phyloP scores from a whole-genome alignment of 1,139 yeast species.

The Nakaseomyces glabratus region DNA sequence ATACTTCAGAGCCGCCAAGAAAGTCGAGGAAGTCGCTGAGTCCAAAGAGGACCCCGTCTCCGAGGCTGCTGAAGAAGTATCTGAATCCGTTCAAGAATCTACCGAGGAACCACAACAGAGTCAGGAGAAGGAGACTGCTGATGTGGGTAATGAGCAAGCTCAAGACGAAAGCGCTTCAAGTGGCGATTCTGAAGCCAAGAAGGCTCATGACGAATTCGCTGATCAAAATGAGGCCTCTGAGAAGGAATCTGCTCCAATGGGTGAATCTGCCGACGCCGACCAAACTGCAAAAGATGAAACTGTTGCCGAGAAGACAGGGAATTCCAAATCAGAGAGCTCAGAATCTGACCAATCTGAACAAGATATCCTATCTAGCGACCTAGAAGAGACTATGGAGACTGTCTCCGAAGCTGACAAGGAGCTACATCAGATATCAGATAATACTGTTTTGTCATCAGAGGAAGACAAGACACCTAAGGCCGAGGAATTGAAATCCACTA shows the following conservation, averaged over 20 bases:
- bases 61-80: slow-evolving; percentile 2
- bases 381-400: slow-evolving; percentile 4
- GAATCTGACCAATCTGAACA: slow-evolving; percentile 3
- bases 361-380: slow-evolving; percentile 3
- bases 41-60: slow-evolving; percentile 1
- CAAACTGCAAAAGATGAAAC: background rate
- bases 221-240: background rate
- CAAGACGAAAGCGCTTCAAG: background rate
- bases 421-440: background rate
- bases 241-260: background rate
- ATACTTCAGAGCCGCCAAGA: background rate
- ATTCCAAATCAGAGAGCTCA: background rate
- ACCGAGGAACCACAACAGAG: too few relatives aligned
- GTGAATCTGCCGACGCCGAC: background rate
- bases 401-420: slow-evolving; percentile 3
- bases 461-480: background rate
- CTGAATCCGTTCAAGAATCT: background rate
- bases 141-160: slow-evolving; percentile 2
- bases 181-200: background rate
- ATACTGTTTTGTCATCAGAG: too few relatives aligned
- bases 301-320: background rate
- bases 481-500: too few relatives aligned
- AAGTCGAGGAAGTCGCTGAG: slow-evolving; percentile 3
- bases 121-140: too few relatives aligned
- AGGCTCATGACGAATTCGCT: background rate